Conservation (phyloP, 352 stramenopile species). For the Elongisporangium anandrum region DNA sequence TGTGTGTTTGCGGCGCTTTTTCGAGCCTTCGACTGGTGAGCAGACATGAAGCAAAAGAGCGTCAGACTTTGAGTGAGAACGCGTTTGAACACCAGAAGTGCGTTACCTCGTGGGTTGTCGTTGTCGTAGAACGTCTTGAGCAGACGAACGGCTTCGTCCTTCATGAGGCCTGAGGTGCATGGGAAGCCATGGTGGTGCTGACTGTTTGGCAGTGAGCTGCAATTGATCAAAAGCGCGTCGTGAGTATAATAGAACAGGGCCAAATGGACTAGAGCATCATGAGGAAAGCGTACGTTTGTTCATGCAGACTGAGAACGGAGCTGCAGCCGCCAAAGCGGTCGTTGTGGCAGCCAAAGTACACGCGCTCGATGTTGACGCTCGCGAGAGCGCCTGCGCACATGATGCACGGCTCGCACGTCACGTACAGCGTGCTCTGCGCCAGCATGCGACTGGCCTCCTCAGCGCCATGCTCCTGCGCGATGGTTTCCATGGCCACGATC, state of each 20-base stretch:
- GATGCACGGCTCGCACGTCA: slow-evolving; percentile 94
- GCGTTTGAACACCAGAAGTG: not conserved
- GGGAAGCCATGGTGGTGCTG: slow-evolving; percentile 52
- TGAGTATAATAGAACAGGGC: no score
- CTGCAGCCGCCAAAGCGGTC: slow-evolving; percentile 91
- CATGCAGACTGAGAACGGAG: slow-evolving; percentile 85
- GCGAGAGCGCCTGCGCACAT: slow-evolving; percentile 91
- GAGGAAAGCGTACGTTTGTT: slow-evolving; percentile 29
- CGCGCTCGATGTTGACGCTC: slow-evolving; percentile 62
- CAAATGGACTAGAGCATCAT: no score
- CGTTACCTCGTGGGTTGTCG: slow-evolving; percentile 80
- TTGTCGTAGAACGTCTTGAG: slow-evolving; percentile 88
- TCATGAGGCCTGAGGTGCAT: slow-evolving; percentile 67
- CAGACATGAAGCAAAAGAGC: slow-evolving; percentile 4
- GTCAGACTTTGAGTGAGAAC: not conserved
- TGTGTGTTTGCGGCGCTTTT: slow-evolving; percentile 58
- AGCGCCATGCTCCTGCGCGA: slow-evolving; percentile 38
- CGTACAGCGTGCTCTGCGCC: slow-evolving; percentile 66
- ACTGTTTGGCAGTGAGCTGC: slow-evolving; percentile 32
- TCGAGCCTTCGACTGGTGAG: slow-evolving; percentile 63
- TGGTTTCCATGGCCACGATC: slow-evolving; percentile 86
- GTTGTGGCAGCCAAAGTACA: slow-evolving; percentile 91
- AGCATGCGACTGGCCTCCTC: slow-evolving; percentile 40
- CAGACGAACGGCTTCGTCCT: slow-evolving; percentile 78
- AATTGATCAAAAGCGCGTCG: not conserved